Evolutionary conservation across 129 eudicot species (phyloP), one percentile per base, ranked within the genome.

Genomic region (Sambucus nigra): DNA sequence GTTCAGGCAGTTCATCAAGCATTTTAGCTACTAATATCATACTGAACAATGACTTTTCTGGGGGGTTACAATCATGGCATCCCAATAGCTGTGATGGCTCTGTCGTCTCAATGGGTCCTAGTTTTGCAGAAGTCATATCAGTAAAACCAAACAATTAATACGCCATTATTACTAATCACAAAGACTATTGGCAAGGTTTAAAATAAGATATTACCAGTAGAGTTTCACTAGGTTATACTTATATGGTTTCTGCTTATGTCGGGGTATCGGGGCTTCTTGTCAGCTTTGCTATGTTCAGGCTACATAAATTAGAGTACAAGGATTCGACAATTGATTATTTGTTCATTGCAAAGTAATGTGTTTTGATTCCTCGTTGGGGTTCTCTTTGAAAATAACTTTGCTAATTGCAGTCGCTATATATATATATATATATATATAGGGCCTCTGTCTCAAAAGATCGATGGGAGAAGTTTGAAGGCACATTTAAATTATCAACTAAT

Each of bases 181-280:
- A 61, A 35, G 73, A 85, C 63, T 29, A 51, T 41, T 91, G 98
- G 98, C 98, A 91, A 69, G 95, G 98, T 49, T 74, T 91, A 58
- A 95, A 91, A 68, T 95, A 91, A 62, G 98, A 91, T 44, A 76
- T 91, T 50, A 79, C 95, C 5, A 52, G 61, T 63, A 63, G 68
- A 59, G 69, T 85, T 56, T 76, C 69, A 14, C 28, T 66, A 1
- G 95, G 95, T 49, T 42, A 64, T 16, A 69, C 74, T 25, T 85
- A 81, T 63, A 68, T 31, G 0, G 81, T 91, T 53, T 57, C 68
- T 63, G 94, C 98, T 53, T 59, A 56, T 68, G 98, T 85, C 59
- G 86, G 77, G 25, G 80, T 85, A 29, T 85, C 88, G 0, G 94
- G 94, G 33, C 29, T 51, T 50, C 61, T 29, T 17, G 59, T 69